Conservation (phyloP, 2,329 filamentous ascomycete species). For the Paraconiothyrium sp. region DNA sequence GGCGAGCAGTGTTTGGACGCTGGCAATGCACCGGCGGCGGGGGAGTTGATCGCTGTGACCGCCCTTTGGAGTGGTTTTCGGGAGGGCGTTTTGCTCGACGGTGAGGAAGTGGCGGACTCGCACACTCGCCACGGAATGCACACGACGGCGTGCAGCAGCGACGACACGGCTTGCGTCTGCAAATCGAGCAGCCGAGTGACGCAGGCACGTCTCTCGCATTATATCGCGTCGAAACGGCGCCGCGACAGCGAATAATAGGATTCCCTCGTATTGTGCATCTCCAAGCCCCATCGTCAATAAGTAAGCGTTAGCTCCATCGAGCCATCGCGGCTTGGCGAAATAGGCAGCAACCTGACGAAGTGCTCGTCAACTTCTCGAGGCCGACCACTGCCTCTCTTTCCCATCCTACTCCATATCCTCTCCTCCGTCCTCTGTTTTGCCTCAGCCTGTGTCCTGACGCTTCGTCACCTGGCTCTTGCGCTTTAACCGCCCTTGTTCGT, state of each 20-base stretch:
- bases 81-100: constrained; percentile 13
- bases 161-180: constrained; percentile 19
- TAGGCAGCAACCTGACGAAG: constrained; percentile 33
- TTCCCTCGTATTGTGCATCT: constrained; percentile 29
- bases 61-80: constrained; percentile 26
- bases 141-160: constrained; percentile 8
- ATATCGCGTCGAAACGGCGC: constrained; percentile 27
- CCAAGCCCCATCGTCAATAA: constrained; percentile 24
- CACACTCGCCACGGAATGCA: not conserved
- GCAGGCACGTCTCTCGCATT: constrained; percentile 21
- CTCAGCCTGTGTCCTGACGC: constrained; percentile 39
- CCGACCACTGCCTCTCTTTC: constrained; percentile 29
- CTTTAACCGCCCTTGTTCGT: constrained; percentile 34
- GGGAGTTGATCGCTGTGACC: constrained; percentile 20
- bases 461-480: constrained; percentile 34
- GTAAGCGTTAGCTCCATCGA: not conserved
- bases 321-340: constrained; percentile 9
- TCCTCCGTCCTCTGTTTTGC: constrained; percentile 25
- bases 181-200: constrained; percentile 16
- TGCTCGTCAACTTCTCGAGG: constrained; percentile 25
- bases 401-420: constrained; percentile 30
- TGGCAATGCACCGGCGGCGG: constrained; percentile 9
- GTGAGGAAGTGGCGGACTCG: constrained; percentile 26
- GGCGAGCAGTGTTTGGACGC: constrained; percentile 20
- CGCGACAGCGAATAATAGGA: constrained; percentile 35